Base-by-base conservation (phyloP, 495 filamentous ascomycete genomes). In the Xylaria castorea region DNA sequence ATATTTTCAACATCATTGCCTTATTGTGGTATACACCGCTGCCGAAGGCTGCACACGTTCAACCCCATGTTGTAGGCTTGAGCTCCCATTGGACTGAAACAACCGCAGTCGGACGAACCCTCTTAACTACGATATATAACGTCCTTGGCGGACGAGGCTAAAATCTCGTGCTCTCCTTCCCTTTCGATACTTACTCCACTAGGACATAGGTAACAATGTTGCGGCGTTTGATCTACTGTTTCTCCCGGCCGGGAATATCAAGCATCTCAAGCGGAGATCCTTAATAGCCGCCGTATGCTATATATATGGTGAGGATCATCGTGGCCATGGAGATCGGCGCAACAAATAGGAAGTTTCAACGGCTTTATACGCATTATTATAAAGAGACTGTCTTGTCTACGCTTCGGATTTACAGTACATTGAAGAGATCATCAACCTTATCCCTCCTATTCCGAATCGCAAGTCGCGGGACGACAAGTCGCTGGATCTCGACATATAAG, bases 401-500 rank as follows among this genome's bases (percentile, higher is more conserved):
- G 44, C 64, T 53, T 67, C 30, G 8, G 64, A 53, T 46, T 36
- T 16, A 36, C 30, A 53, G 18, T 53, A 27, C 64, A 67, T 51
- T 36, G 4, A 38, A 46, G 20, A 67, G 20, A 40, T 27, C 36
- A 22, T 68, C 44, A 50, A 16, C 20, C 48, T 30, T 25, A 36
- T 32, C 32, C 32, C 30, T 36, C 50, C 46, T 55, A 18, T 14
- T 53, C 66, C 50, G 36, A 57, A 30, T 50, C n/a, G 66, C 44
- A 69, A 78, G 77, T 79, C 77, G 77, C 77, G 14, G 77, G 77
- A 72, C 77, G 77, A 68, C 77, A 74, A 60, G 64, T 72, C 71
- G 65, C 66, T 70, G 71, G 71, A 32, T 71, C 48, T 70, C 60
- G 58, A 65, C 60, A 11, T 40, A 71, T 60, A 53, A 61, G 20